phyloP scores from a whole-genome alignment of 371 early-diverging fungal species.

The Apophysomyces trapeziformis region DNA sequence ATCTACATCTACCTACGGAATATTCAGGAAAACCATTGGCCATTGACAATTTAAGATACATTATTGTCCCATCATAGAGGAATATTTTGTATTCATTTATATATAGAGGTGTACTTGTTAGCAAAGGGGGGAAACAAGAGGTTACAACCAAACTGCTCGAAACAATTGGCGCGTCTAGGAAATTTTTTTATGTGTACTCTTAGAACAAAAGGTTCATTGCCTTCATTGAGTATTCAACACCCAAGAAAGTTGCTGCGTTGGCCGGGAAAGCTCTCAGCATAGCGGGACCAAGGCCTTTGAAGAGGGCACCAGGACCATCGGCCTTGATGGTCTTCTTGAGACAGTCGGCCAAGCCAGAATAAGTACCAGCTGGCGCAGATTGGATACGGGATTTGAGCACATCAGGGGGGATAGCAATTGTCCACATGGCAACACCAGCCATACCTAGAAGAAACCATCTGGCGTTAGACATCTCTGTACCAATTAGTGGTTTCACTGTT shows the following conservation, averaged over 20 bases:
- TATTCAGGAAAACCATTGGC: no score
- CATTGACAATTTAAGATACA: no score
- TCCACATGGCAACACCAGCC: constrained; percentile 88
- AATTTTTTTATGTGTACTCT: constrained; percentile 9
- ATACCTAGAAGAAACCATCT: constrained; percentile 38
- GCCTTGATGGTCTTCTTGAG: constrained; percentile 81
- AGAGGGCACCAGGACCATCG: constrained; percentile 93
- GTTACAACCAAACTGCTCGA: neutral
- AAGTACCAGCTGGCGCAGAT: constrained; percentile 93
- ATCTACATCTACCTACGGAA: no score
- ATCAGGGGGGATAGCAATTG: constrained; percentile 91
- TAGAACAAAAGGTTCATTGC: constrained; percentile 52
- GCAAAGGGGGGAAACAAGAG: neutral
- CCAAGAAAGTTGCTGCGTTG: constrained; percentile 77
- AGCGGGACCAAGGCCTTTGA: constrained; percentile 96
- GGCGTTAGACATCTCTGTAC: neutral
- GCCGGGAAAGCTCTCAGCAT: constrained; percentile 96
- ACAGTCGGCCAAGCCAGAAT: constrained; percentile 80
- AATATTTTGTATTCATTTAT: neutral
- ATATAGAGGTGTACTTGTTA: neutral
- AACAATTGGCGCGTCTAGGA: neutral
- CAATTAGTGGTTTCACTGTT: neutral
- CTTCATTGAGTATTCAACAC: constrained; percentile 53
- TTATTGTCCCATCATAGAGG: no score
- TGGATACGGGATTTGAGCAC: constrained; percentile 97